Conservation (phyloP, 768 basidiomycete genomes). For the Suillus placidus region DNA sequence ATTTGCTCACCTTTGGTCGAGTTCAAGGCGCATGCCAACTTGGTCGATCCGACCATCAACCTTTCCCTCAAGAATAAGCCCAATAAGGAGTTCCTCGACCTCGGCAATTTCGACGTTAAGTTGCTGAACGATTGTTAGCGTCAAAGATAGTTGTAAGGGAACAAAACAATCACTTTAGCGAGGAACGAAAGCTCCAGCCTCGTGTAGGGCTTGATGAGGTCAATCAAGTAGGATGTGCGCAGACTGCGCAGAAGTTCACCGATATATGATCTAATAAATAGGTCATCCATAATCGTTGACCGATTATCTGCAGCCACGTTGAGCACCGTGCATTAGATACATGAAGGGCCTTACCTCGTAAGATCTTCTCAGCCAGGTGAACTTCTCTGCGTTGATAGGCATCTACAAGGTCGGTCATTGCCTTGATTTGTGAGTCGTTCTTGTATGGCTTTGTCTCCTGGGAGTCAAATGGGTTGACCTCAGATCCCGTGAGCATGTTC, state of each 20-base stretch:
- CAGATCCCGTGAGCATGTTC: conserved; percentile 97
- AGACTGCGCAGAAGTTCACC: conserved; percentile 94
- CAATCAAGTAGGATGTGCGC: conserved; percentile 95
- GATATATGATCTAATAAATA: conserved; percentile 94
- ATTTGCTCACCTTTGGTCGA: conserved; percentile 75
- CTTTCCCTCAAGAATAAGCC: conserved; percentile 94
- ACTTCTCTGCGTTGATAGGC: conserved; percentile 97
- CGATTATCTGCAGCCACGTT: conserved; percentile 68
- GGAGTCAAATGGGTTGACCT: conserved; percentile 99
- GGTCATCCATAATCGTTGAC: conserved; percentile 94
- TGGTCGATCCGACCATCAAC: conserved; percentile 98
- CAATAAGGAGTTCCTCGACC: conserved; percentile 92
- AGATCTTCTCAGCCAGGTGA: conserved; percentile 94
- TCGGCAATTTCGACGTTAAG: conserved; percentile 90
- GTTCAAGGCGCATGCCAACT: conserved; percentile 88
- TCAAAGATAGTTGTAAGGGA: not conserved
- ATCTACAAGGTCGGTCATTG: conserved; percentile 96
- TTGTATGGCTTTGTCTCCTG: conserved; percentile 99
- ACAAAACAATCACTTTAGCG: conserved; percentile 63
- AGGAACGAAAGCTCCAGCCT: conserved; percentile 92
- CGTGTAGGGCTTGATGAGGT: conserved; percentile 97
- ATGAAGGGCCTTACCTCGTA: conserved; percentile 60
- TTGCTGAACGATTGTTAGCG: conserved; percentile 61
- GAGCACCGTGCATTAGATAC: conserved; percentile 3
- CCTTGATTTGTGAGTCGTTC: conserved; percentile 93